phyloP scores from a whole-genome alignment of 2,329 filamentous ascomycete species.

The Aspergillus floridensis region DNA sequence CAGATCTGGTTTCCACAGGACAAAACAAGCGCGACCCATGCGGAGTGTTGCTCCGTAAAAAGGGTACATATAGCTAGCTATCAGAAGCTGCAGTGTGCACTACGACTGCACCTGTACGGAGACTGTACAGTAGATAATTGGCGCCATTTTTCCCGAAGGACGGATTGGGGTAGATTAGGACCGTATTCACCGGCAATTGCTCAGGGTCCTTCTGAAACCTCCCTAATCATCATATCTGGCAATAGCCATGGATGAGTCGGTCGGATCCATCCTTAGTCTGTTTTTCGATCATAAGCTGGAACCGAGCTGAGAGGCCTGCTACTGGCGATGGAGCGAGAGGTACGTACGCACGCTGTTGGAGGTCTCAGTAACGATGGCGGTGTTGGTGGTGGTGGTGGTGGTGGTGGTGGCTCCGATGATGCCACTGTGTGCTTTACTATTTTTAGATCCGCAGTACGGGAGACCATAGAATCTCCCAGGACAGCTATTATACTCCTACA shows the following conservation, averaged over 20 bases:
- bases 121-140: too few species aligned
- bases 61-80: background rate
- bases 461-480: too few species aligned
- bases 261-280: conserved; percentile 1
- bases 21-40: background rate
- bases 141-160: too few species aligned
- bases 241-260: conserved; percentile 1
- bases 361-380: background rate
- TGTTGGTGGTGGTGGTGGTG: background rate
- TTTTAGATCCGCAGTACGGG: background rate
- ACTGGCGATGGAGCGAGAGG: background rate
- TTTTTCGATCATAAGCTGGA: background rate
- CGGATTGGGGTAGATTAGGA: background rate
- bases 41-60: background rate
- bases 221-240: conserved; percentile 1
- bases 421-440: background rate
- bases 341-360: conserved; percentile 1
- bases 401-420: background rate
- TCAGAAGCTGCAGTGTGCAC: too few species aligned
- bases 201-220: conserved; percentile 2
- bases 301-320: background rate
- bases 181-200: background rate
- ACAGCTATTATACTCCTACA: too few species aligned
- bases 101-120: too few species aligned
- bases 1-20: background rate